These are phyloP conservation scores for Panicum miliaceum DNA, from an alignment of 176 grass and related monocot species.

Conservation along the genomic window DNA sequence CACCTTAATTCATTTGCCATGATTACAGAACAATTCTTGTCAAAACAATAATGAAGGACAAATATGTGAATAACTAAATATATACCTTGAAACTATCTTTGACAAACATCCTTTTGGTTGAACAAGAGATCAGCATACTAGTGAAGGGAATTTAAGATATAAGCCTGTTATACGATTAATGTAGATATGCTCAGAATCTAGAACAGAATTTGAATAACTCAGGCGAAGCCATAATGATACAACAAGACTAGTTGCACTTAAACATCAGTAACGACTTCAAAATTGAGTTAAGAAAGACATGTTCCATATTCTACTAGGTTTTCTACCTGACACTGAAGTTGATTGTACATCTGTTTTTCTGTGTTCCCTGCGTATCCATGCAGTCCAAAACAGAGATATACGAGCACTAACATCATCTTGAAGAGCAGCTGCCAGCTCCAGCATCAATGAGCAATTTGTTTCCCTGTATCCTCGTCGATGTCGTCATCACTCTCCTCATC, in stretches of 20 bases:
- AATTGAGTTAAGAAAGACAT: conserved; percentile 17
- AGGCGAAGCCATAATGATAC: conserved; percentile 36
- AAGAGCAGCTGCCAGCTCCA: background rate
- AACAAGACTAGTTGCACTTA: conserved; percentile 26
- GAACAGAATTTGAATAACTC: background rate
- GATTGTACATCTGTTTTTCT: conserved; percentile 16
- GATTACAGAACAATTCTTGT: background rate
- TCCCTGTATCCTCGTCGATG: conserved; percentile 20
- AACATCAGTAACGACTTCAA: conserved; percentile 25
- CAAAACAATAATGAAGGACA: background rate
- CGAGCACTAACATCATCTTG: background rate
- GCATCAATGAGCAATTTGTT: conserved; percentile 25
- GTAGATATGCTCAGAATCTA: background rate
- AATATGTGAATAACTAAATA: conserved; percentile 22
- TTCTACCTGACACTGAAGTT: conserved; percentile 30
- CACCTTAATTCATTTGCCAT: background rate
- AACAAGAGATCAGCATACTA: conserved; percentile 6
- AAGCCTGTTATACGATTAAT: background rate
- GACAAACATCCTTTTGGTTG: background rate
- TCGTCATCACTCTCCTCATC: conserved; percentile 58
- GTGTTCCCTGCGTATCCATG: background rate
- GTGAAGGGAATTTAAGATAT: background rate
- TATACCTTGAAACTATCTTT: background rate
- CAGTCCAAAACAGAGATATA: background rate
- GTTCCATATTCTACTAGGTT: conserved; percentile 30